Base-by-base conservation (phyloP, 2,329 filamentous ascomycete species). In the Fusarium transvaalense region DNA sequence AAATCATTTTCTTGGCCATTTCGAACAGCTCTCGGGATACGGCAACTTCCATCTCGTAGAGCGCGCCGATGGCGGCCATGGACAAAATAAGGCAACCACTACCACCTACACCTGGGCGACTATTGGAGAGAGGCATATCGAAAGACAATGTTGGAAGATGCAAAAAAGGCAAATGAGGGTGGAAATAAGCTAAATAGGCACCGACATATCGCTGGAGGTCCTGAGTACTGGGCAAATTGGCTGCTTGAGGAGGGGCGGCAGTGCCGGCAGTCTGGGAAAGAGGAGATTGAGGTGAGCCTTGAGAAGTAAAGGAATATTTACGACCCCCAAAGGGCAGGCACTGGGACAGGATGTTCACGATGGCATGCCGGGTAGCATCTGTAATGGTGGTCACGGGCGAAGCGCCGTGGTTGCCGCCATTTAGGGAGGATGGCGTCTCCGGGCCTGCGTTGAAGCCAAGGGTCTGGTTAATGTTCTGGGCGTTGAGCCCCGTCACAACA, bases 1-100 rank as follows among this genome's bases (percentile, higher is more conserved):
- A 91, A 60, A 98, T 97, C 91, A 97, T 93, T 81, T 94, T 97
- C 83, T 97, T 97, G 48, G 94, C 92, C 76, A 94, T 91, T 71
- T 97, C 93, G 75, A 97, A 97, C 10, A 99, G 81, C 46, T 97
- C 92, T 77, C 91, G 92, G 25, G 94, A 97, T 56, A 91, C 87
- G 29, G 85, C 84, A 61, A 90, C 88, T 62, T 98, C 94, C 76
- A 91, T 88, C 80, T 97, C 95, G 80, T 97, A 97, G 38, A 97
- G 83, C 35, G 92, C 91, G 23, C 92, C 92, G 71, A 85, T 83
- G n/a, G 92, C 91, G 31, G 92, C 91, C 87, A 95, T 94, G 19
- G 91, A 92, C 35, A 96, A 84, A 59, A 95, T 89, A 64, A 96
- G 84, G 77, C 95, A 97, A 53, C 93, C 94, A 61, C 91, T 93